Base-by-base conservation (phyloP, 108 stramenopile genomes). In the Skeletonema tropicum region DNA sequence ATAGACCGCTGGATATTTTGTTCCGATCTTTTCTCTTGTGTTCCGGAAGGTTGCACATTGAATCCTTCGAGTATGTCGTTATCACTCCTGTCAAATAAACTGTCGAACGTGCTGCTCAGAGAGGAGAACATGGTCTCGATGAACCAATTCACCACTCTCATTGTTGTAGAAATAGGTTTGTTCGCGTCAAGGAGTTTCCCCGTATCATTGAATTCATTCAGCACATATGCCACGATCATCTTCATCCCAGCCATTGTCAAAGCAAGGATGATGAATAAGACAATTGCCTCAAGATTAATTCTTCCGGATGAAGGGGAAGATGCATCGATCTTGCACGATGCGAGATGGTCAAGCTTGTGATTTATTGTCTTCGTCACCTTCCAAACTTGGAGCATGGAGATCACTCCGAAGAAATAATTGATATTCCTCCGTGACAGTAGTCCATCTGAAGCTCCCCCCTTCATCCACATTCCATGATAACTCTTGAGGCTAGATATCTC, bases 21-120 rank as follows among this genome's bases (percentile, higher is more conserved):
- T 6, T 62, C 61, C 61, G 36, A 33, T 38, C 61, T 30, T 21
- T 62, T n/a, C 31, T 62, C 61, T 33, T 62, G 61, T 8, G 61
- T 38, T 9, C 61, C 61, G 13, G 61, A 4, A 33, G 61, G 36
- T 36, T 62, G 19, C n/a, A n/a, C 25, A 55, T 55, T 55, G 52
- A 23, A 21, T 19, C 61, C 61, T 38, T 36, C 32, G 31, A 38
- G 35, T 15, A 36, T 62, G 61, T 36, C 17, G 12, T 33, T 26
- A 21, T 62, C 61, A 19, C 36, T 38, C 61, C 61, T 33, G 10
- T 62, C 61, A 38, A 62, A 62, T 8, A 62, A 38, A 9, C 21
- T 23, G 31, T 62, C 61, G n/a, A 62, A 62, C 9, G 61, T 36
- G 61, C 61, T 62, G 61, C 61, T 62, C 19, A 62, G 61, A 32